phyloP scores from a whole-genome alignment of 768 basidiomycete genomes.

The Boletellus emodensis region DNA sequence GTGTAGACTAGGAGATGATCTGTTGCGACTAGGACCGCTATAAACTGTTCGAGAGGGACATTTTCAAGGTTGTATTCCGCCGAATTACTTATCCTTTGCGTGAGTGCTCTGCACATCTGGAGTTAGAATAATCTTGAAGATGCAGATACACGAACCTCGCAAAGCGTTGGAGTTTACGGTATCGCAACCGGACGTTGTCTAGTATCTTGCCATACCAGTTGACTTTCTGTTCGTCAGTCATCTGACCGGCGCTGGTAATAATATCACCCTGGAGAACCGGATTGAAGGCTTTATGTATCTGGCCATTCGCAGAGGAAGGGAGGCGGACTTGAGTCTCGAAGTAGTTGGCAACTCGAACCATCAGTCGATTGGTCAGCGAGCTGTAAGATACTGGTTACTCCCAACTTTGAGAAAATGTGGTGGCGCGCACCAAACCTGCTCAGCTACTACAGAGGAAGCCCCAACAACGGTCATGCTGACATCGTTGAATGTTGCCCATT shows the following conservation, averaged over 20 bases:
- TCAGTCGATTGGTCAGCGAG: conserved; percentile 86
- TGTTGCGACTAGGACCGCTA: conserved; percentile 71
- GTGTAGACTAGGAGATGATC: conserved; percentile 96
- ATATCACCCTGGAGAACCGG: conserved; percentile 36
- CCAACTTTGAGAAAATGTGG: not conserved
- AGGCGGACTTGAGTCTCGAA: conserved; percentile 92
- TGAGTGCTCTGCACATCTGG: conserved; percentile 47
- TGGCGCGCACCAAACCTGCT: conserved; percentile 81
- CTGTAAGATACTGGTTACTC: conserved; percentile 37
- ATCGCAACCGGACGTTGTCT: conserved; percentile 86
- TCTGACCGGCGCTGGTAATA: conserved; percentile 37
- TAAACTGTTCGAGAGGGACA: conserved; percentile 72
- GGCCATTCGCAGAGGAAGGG: conserved; percentile 44
- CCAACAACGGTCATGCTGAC: conserved; percentile 84
- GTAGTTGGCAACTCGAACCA: conserved; percentile 89
- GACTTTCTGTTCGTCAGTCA: conserved; percentile 80
- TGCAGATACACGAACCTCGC: conserved; percentile 53
- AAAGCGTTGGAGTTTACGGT: conserved; percentile 92
- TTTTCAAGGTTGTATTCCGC: conserved; percentile 84
- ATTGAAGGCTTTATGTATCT: conserved; percentile 25
- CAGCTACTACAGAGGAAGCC: conserved; percentile 88
- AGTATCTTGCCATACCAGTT: conserved; percentile 91
- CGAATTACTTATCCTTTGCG: conserved; percentile 89
- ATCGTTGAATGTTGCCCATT: conserved; percentile 93
- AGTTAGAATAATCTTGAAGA: conserved; percentile 2